Conservation (phyloP, 2,329 filamentous ascomycete genomes). For the Cadophora malorum region DNA sequence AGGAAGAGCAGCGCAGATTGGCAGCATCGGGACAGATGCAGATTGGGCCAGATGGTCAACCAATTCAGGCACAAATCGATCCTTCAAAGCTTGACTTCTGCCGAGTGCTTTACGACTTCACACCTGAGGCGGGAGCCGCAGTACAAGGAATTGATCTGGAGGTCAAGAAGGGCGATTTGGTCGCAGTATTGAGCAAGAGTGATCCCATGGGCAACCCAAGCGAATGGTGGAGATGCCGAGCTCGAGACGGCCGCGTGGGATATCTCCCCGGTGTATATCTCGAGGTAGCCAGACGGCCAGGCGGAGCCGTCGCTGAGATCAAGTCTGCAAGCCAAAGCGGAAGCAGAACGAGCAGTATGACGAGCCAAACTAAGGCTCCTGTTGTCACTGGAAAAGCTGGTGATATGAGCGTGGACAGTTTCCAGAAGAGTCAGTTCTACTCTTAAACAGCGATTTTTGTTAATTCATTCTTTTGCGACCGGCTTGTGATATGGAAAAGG, state of each 20-base stretch:
- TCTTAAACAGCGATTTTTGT: slow-evolving; percentile 45
- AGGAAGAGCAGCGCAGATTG: slow-evolving; percentile 74
- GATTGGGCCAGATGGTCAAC: slow-evolving; percentile 56
- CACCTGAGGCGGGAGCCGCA: slow-evolving; percentile 71
- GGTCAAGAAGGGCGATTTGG: slow-evolving; percentile 93
- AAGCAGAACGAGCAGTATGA: slow-evolving; percentile 47
- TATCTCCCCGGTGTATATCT: slow-evolving; percentile 93
- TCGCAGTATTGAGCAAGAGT: slow-evolving; percentile 90
- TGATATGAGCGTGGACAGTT: slow-evolving; percentile 71
- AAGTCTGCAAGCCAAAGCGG: slow-evolving; percentile 53
- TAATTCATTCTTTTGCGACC: background rate
- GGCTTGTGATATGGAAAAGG: slow-evolving; percentile 14
- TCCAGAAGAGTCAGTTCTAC: slow-evolving; percentile 74
- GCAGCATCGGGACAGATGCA: slow-evolving; percentile 59
- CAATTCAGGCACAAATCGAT: slow-evolving; percentile 66
- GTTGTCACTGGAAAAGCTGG: slow-evolving; percentile 63
- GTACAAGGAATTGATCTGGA: slow-evolving; percentile 82
- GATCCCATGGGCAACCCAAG: slow-evolving; percentile 91
- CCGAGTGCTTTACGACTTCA: slow-evolving; percentile 92
- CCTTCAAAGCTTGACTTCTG: slow-evolving; percentile 96
- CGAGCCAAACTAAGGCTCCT: slow-evolving; percentile 53
- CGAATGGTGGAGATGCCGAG: slow-evolving; percentile 97
- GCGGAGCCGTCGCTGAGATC: slow-evolving; percentile 47
- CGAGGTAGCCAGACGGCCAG: slow-evolving; percentile 69
- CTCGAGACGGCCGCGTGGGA: slow-evolving; percentile 86